These are phyloP conservation scores for Xerocomus brunneocitrinus DNA, from an alignment of 768 basidiomycete genomes.

Conservation along the genomic window DNA sequence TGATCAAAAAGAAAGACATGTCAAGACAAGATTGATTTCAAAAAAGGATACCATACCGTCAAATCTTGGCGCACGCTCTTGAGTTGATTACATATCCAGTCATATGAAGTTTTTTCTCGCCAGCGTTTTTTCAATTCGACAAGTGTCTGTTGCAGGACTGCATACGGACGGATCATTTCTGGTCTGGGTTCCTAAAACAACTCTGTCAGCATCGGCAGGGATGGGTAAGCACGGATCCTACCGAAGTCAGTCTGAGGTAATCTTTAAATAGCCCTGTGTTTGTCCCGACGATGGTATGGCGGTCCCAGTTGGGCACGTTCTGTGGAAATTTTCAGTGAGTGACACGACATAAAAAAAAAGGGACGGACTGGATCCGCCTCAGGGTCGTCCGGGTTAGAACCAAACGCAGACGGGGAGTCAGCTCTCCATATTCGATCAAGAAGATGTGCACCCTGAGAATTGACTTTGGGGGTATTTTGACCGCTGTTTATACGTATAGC, in stretches of 20 bases:
- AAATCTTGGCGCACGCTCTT: conserved; percentile 97
- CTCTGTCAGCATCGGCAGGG: conserved; percentile 3
- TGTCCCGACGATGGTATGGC: conserved; percentile 90
- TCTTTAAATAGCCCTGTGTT: conserved; percentile 90
- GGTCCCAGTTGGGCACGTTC: conserved; percentile 98
- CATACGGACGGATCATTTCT: conserved; percentile 86
- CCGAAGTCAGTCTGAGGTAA: conserved; percentile 89
- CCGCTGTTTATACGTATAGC: conserved; percentile 29
- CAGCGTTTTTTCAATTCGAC: conserved; percentile 83
- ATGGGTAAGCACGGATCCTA: conserved; percentile 30
- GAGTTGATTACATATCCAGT: conserved; percentile 97
- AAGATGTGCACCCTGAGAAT: conserved; percentile 50
- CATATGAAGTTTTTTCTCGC: conserved; percentile 69
- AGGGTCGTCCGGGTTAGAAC: conserved; percentile 54
- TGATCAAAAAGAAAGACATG: conserved; percentile 4
- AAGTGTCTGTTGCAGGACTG: conserved; percentile 80
- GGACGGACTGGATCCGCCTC: conserved; percentile 65
- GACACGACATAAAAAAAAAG: not conserved
- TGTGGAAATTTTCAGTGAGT: conserved; percentile 30
- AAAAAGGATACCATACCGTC: conserved; percentile 59
- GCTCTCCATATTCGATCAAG: conserved; percentile 42
- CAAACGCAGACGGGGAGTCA: conserved; percentile 48
- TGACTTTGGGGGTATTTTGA: conserved; percentile 38
- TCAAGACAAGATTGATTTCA: not conserved
- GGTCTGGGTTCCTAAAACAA: conserved; percentile 86